Conservation (phyloP, 495 filamentous ascomycete genomes). For the Copromyces sp. region DNA sequence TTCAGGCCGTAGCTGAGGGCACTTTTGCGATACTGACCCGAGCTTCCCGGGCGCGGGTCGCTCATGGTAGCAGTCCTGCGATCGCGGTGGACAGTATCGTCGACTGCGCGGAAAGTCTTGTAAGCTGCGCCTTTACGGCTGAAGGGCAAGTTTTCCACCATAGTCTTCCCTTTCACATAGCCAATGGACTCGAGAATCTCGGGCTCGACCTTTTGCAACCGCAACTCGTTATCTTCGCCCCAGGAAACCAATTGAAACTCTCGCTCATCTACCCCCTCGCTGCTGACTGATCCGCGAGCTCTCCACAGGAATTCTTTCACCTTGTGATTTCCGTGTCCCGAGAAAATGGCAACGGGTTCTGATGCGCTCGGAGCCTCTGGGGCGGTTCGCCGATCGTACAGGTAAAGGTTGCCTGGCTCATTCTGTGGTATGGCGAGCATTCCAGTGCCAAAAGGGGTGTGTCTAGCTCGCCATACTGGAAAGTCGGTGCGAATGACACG, state of each 20-base stretch:
- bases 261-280: slow-evolving; percentile 66
- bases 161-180: slow-evolving; percentile 56
- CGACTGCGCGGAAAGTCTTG: slow-evolving; percentile 62
- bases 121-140: slow-evolving; percentile 81
- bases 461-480: slow-evolving; percentile 86
- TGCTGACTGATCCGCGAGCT: slow-evolving; percentile 57
- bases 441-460: slow-evolving; percentile 84
- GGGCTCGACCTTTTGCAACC: slow-evolving; percentile 63
- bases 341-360: slow-evolving; percentile 61
- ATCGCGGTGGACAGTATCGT: slow-evolving; percentile 39
- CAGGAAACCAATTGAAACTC: slow-evolving; percentile 93
- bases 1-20: slow-evolving; percentile 37
- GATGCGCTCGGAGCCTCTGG: slow-evolving; percentile 30
- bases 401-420: slow-evolving; percentile 70
- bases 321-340: slow-evolving; percentile 68
- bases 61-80: slow-evolving; percentile 40
- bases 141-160: slow-evolving; percentile 55
- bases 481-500: slow-evolving; percentile 70
- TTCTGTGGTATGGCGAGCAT: slow-evolving; percentile 87
- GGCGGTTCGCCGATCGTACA: slow-evolving; percentile 61
- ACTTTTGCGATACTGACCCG: slow-evolving; percentile 29
- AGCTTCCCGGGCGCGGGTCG: slow-evolving; percentile 35
- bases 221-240: slow-evolving; percentile 76
- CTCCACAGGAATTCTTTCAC: slow-evolving; percentile 95
- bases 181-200: slow-evolving; percentile 62